These are phyloP conservation scores for Coprinopsis strossmayeri DNA, from an alignment of 768 basidiomycete species.

Conservation along the genomic window DNA sequence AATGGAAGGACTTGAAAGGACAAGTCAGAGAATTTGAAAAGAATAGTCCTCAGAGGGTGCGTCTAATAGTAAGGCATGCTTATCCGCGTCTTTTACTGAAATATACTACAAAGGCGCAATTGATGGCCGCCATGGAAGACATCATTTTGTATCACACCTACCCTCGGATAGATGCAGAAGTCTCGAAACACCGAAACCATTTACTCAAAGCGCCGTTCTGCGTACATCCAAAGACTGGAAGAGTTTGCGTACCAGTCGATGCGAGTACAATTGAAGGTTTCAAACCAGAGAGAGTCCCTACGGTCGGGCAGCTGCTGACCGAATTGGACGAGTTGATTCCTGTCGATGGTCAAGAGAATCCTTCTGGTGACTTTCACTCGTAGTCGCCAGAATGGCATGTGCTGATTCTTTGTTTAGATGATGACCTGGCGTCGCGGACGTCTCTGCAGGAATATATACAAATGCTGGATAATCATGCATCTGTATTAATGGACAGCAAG, in stretches of 20 bases:
- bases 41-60: slow-evolving; percentile 28
- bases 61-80: slow-evolving; percentile 8
- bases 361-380: slow-evolving; percentile 34
- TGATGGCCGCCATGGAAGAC: slow-evolving; percentile 66
- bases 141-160: slow-evolving; percentile 92
- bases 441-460: slow-evolving; percentile 87
- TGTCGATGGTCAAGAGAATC: slow-evolving; percentile 28
- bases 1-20: slow-evolving; percentile 65
- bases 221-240: slow-evolving; percentile 92
- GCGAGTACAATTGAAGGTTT: slow-evolving; percentile 70
- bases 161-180: slow-evolving; percentile 93
- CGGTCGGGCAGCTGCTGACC: slow-evolving; percentile 71
- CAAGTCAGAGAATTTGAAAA: slow-evolving; percentile 22
- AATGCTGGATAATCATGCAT: slow-evolving; percentile 73
- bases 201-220: slow-evolving; percentile 97
- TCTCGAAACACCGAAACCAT: slow-evolving; percentile 96
- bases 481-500: slow-evolving; percentile 49
- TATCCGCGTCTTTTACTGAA: slow-evolving; percentile 1
- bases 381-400: slow-evolving; percentile 5
- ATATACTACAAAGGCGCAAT: slow-evolving; percentile 18
- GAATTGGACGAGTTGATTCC: slow-evolving; percentile 57
- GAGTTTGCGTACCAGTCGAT: slow-evolving; percentile 91
- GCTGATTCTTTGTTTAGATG: slow-evolving; percentile 1
- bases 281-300: slow-evolving; percentile 82
- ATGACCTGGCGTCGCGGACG: slow-evolving; percentile 39